A percentile compares a stretch with the other conserved stretches of the same genome.
Evolutionary conservation across 768 basidiomycete species (phyloP).

Genomic region (Hypsizygus marmoreus): DNA sequence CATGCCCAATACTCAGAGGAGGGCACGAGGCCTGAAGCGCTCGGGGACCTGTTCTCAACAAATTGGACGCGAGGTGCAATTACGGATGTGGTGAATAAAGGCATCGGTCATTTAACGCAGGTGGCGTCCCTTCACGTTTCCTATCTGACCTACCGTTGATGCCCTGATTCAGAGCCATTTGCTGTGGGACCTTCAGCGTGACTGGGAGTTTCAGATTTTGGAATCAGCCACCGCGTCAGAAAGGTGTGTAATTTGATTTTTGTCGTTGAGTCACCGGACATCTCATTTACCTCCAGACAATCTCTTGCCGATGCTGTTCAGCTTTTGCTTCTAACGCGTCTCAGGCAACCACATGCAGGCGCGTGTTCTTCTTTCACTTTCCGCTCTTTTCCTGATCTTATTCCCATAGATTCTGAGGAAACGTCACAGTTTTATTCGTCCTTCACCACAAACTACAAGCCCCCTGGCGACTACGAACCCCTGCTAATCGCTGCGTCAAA

Average conservation of each 20-base stretch:
- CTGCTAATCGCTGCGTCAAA: conserved; percentile 80
- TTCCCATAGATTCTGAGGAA: conserved; percentile 68
- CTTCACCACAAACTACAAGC: conserved; percentile 81
- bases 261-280: no score
- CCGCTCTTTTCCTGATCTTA: not conserved
- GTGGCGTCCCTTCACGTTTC: conserved; percentile 31
- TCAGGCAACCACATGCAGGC: conserved; percentile 81
- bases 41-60: conserved; percentile 61
- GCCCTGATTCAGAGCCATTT: conserved; percentile 54
- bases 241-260: conserved; percentile 34
- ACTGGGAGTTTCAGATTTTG: conserved; percentile 74
- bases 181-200: conserved; percentile 71
- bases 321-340: conserved; percentile 60
- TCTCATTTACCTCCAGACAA: conserved; percentile 32
- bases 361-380: conserved; percentile 14
- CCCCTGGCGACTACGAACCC: conserved; percentile 74
- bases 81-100: conserved; percentile 54
- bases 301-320: conserved; percentile 54
- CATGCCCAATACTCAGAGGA: conserved; percentile 42
- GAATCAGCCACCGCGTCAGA: conserved; percentile 48
- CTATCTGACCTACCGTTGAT: not conserved
- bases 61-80: conserved; percentile 64
- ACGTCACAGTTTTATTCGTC: conserved; percentile 86
- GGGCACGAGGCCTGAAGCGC: conserved; percentile 46
- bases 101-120: conserved; percentile 62